These are phyloP conservation scores for Bipolaris cookei DNA, from an alignment of 2,329 filamentous ascomycete genomes.

Conservation along the genomic window DNA sequence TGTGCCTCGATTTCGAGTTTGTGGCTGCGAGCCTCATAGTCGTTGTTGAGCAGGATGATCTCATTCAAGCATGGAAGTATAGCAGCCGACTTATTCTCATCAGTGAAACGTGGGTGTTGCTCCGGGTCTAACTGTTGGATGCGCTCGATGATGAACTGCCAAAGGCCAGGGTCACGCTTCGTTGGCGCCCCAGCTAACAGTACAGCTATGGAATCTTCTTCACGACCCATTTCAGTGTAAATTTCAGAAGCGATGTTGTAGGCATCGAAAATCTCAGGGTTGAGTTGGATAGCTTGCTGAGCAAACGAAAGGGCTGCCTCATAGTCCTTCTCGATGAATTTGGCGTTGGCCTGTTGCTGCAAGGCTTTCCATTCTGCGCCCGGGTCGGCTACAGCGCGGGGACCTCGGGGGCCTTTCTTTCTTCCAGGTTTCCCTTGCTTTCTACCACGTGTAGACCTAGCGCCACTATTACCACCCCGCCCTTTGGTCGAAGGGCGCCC, in stretches of 20 bases:
- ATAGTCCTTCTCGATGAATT: constrained; percentile 68
- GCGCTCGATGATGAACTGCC: constrained; percentile 63
- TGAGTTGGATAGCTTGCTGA: constrained; percentile 50
- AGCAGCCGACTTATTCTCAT: constrained; percentile 36
- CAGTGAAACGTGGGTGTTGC: constrained; percentile 38
- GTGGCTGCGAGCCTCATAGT: constrained; percentile 61
- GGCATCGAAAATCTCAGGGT: constrained; percentile 68
- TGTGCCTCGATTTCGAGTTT: constrained; percentile 64
- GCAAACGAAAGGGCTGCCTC: constrained; percentile 52
- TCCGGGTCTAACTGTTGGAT: constrained; percentile 55
- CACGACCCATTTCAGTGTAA: constrained; percentile 61
- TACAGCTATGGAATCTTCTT: constrained; percentile 62
- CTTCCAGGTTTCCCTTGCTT: constrained; percentile 35
- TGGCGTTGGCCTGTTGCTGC: constrained; percentile 70
- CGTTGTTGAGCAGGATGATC: constrained; percentile 60
- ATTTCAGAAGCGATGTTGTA: constrained; percentile 67
- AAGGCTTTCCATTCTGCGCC: constrained; percentile 73
- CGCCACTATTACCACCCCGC: constrained; percentile 30
- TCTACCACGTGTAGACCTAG: constrained; percentile 28
- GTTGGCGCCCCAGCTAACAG: constrained; percentile 65
- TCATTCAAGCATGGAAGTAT: constrained; percentile 48
- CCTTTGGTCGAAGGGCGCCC: constrained; percentile 36
- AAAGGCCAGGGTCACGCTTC: constrained; percentile 62
- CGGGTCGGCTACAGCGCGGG: constrained; percentile 67
- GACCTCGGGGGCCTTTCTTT: constrained; percentile 48